phyloP scores from a whole-genome alignment of 768 basidiomycete genomes.

The Chalciporus chontae region DNA sequence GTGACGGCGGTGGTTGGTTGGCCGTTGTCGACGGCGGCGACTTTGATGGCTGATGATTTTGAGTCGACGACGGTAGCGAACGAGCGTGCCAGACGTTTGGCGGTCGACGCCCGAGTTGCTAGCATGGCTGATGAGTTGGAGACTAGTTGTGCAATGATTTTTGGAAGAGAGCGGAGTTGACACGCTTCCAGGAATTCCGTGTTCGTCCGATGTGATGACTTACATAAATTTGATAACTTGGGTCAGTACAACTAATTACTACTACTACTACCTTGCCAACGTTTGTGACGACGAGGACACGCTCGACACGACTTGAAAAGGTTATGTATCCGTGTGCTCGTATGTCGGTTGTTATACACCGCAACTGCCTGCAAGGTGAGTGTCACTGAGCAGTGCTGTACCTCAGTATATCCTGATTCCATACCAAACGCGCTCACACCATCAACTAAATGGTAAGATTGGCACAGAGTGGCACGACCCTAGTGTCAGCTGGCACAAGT shows the following conservation, averaged over 20 bases:
- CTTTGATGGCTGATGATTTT: slow-evolving; percentile 65
- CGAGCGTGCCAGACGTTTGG: slow-evolving; percentile 57
- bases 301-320: no score
- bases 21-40: slow-evolving; percentile 79
- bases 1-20: slow-evolving; percentile 85
- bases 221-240: no score
- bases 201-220: slow-evolving; percentile 27
- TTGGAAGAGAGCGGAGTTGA: slow-evolving; percentile 26
- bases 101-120: slow-evolving; percentile 57
- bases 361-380: no score
- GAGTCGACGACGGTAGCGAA: slow-evolving; percentile 84
- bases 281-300: background rate
- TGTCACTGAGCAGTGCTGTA: no score
- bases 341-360: no score
- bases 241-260: no score
- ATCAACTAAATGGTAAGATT: no score
- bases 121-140: slow-evolving; percentile 46
- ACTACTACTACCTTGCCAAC: background rate
- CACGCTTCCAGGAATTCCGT: slow-evolving; percentile 21
- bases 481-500: no score
- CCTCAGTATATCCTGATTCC: no score
- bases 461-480: no score
- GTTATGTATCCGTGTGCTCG: no score
- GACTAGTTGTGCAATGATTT: slow-evolving; percentile 15
- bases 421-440: no score